Evolutionary conservation across 805 yeast species (phyloP), one percentile per base, ranked within the genome.

Genomic region (Hermanozyma aechmeae): DNA sequence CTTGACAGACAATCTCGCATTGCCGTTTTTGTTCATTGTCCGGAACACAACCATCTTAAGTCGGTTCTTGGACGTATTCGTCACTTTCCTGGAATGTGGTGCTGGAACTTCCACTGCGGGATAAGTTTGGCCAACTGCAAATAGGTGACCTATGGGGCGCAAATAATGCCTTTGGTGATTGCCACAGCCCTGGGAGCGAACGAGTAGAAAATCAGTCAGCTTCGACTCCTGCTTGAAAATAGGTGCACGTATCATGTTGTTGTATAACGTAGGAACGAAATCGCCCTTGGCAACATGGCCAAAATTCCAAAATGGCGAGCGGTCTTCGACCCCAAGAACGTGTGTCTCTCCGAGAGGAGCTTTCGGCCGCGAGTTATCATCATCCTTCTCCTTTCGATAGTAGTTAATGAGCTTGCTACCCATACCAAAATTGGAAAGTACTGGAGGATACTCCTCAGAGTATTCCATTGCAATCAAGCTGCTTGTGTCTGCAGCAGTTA

Each of bases 281-380:
- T 80, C 84, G 3, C 98, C 98, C 3, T 86, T 83, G 26, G 85
- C 95, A 6, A 92, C 97, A 58, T 81, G 83, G 2, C 98, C 98
- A 60, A 86, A 92, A 52, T 87, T 92, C 97, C 98, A 92, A 51
- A 92, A 92, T 9, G 98, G 96, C 6, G 95, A 83, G 44, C 93
- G 71, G 56, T 92, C 98, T 50, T 87, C 95, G 1, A 84, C 83
- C n/a, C 96, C 96, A 21, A 92, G 62, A 3, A 92, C 95, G 56
- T 83, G 92, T 0, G 97, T 92, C 51, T 92, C 98, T 25, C 98
- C 98, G 24, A 86, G 68, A 1, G 84, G 72, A 16, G 86, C 63
- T 46, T 87, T 89, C 0, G 97, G 97, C 35, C 97, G 72, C 4
- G 81, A 66, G 4, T 73, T 71, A 51, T 92, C 98, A 28, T 82